Evolutionary conservation across 306 rosid species (phyloP).

Genomic region (Vigna angularis): DNA sequence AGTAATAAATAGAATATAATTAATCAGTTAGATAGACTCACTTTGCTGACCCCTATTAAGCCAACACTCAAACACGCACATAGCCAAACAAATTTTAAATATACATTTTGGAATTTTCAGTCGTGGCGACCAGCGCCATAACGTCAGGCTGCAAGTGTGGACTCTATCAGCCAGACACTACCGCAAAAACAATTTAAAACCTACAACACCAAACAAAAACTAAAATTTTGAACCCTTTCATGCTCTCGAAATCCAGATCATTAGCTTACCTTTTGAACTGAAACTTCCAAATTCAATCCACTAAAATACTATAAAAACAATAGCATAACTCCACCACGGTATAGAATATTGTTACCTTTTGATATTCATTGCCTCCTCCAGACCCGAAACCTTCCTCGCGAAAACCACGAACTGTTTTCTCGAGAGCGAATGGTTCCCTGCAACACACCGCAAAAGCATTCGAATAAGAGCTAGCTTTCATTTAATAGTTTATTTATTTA

Average conservation of each 20-base stretch:
- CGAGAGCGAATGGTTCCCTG: conserved; percentile 52
- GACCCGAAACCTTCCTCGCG: conserved; percentile 64
- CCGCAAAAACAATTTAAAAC: neutral
- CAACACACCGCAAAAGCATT: neutral
- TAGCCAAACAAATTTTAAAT: neutral
- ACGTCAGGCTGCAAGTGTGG: neutral
- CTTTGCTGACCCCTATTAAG: neutral
- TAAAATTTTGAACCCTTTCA: neutral
- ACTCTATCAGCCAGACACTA: neutral
- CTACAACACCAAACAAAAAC: neutral
- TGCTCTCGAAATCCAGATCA: neutral
- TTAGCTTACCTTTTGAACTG: neutral
- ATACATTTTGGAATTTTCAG: neutral
- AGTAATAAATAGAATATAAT: neutral
- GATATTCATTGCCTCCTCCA: conserved; percentile 84
- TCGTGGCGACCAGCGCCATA: too few species aligned
- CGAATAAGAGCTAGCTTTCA: neutral
- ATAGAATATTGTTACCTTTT: conserved; percentile 59
- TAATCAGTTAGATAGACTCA: neutral
- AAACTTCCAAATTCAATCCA: conserved; percentile 14
- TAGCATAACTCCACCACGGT: neutral
- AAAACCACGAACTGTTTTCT: conserved; percentile 57
- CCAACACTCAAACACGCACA: neutral
- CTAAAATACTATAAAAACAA: conserved; percentile 15
- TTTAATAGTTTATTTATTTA: neutral